Conservation (phyloP, 352 stramenopile genomes). For the Aphanomyces euteiches region DNA sequence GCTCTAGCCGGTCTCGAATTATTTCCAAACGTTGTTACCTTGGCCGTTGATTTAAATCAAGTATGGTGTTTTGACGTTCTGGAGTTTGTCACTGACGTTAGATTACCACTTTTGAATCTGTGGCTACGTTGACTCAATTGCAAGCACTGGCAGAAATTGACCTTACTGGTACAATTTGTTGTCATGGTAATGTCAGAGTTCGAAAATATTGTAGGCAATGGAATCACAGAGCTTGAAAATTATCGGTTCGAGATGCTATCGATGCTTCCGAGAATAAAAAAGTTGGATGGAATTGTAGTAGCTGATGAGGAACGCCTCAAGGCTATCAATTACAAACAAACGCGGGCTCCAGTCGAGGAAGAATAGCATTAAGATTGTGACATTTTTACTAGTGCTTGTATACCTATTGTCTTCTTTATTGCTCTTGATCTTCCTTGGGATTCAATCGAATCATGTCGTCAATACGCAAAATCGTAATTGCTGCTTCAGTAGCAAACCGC, state of each 20-base stretch:
- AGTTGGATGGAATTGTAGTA: slow-evolving; percentile 53
- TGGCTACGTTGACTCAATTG: background rate
- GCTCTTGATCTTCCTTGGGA: slow-evolving; percentile 67
- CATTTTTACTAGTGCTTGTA: background rate
- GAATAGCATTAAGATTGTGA: slow-evolving; percentile 9
- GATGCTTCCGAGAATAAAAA: slow-evolving; percentile 47
- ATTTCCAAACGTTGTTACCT: slow-evolving; percentile 40
- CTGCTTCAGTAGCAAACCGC: slow-evolving; percentile 98
- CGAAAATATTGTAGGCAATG: slow-evolving; percentile 37
- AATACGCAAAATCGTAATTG: slow-evolving; percentile 99
- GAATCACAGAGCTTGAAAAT: slow-evolving; percentile 50
- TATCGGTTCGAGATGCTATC: slow-evolving; percentile 56
- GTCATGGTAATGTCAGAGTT: background rate
- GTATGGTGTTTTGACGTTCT: slow-evolving; percentile 33
- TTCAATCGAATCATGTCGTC: slow-evolving; percentile 98
- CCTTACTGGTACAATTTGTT: slow-evolving; percentile 11
- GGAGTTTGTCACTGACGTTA: background rate
- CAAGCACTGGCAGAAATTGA: slow-evolving; percentile 13
- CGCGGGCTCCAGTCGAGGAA: slow-evolving; percentile 39
- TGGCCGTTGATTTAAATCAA: slow-evolving; percentile 61
- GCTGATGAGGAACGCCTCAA: slow-evolving; percentile 61
- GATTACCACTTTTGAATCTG: slow-evolving; percentile 8
- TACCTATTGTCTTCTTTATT: slow-evolving; percentile 42
- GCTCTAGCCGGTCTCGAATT: slow-evolving; percentile 52
- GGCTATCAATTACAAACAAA: slow-evolving; percentile 54